Conservation (phyloP, 139 green algal genomes). For the Tetradesmus lagerheimii region DNA sequence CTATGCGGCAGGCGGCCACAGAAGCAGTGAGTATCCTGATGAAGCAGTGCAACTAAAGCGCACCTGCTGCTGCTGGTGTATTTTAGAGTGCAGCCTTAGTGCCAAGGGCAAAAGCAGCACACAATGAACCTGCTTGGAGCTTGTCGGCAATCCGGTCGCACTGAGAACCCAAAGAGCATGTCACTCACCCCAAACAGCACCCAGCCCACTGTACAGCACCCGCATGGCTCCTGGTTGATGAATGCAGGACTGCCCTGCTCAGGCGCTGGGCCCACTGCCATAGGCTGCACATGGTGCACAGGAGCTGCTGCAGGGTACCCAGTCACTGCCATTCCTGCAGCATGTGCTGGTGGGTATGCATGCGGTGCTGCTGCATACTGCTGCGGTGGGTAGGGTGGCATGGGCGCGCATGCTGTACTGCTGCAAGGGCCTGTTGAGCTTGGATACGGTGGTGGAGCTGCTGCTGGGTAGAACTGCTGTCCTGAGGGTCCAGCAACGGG, state of each 20-base stretch:
- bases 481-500: neutral
- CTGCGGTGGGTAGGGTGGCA: neutral
- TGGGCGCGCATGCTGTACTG: neutral
- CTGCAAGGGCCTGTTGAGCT: neutral
- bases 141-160: no score
- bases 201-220: slow-evolving; percentile 30
- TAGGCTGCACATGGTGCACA: neutral
- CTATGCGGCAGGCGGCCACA: neutral
- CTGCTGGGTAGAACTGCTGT: neutral
- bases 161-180: neutral
- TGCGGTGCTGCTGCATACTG: neutral
- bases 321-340: neutral
- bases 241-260: neutral
- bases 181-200: slow-evolving; percentile 39
- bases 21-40: neutral
- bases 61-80: no score
- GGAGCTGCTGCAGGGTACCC: neutral
- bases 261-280: neutral
- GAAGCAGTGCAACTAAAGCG: neutral
- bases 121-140: no score
- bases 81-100: no score
- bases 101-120: no score
- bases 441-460: neutral
- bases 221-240: neutral
- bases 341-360: neutral